A percentile compares a stretch with the other conserved stretches of the same genome.
Conservation (phyloP, 495 filamentous ascomycete genomes). For the Alectoria sarmentosa region DNA sequence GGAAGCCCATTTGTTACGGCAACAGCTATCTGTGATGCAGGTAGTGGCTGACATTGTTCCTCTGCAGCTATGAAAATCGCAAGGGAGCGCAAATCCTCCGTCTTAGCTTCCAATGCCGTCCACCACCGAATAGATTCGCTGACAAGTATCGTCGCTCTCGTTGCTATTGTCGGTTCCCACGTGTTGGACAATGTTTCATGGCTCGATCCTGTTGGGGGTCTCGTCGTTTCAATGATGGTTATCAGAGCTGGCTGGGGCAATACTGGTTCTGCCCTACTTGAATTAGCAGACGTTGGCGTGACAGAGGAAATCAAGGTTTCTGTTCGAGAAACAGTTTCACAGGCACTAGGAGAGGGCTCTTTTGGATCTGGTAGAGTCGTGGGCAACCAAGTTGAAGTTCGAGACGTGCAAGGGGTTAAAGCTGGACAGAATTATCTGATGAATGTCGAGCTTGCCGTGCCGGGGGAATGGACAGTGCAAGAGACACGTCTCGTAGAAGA, state of each 20-base stretch:
- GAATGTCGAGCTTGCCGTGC: conserved; percentile 77
- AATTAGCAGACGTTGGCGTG: conserved; percentile 83
- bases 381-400: conserved; percentile 50
- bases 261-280: conserved; percentile 69
- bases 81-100: conserved; percentile 86
- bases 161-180: conserved; percentile 84
- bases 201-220: conserved; percentile 91
- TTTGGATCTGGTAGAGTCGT: conserved; percentile 27
- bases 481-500: conserved; percentile 64
- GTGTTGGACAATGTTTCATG: conserved; percentile 73
- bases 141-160: conserved; percentile 84
- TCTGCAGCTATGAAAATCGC: conserved; percentile 86
- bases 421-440: conserved; percentile 91
- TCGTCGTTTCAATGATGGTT: conserved; percentile 87
- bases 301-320: conserved; percentile 72
- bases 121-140: conserved; percentile 95
- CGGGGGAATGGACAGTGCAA: conserved; percentile 61
- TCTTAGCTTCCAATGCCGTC: conserved; percentile 92
- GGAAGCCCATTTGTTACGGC: background rate
- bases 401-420: conserved; percentile 80
- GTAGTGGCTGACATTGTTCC: background rate
- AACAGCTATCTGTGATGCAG: background rate
- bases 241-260: conserved; percentile 86
- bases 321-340: conserved; percentile 55
- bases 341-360: conserved; percentile 42